Percentiles rank a stretch among this genome's conserved stretches.
Conservation (phyloP, 805 yeast genomes). For the Candida odintsovae region DNA sequence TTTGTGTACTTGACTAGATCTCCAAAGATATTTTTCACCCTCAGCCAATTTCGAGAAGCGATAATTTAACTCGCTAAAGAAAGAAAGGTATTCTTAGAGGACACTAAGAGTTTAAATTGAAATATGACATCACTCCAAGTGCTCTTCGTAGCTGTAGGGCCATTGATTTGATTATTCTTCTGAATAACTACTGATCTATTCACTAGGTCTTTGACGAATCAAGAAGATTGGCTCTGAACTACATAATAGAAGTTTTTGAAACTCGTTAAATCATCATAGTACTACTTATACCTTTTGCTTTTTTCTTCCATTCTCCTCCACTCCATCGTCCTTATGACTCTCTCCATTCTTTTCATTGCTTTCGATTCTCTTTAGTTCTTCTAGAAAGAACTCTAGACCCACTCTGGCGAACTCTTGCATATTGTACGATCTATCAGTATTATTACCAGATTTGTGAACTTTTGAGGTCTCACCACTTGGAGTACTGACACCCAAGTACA, state of each 20-base stretch:
- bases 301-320: conserved; percentile 1
- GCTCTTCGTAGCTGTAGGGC: no score
- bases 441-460: conserved; percentile 36
- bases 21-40: no score
- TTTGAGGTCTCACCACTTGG: conserved; percentile 51
- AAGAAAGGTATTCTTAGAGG: no score
- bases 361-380: conserved; percentile 33
- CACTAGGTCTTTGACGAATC: no score
- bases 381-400: conserved; percentile 58
- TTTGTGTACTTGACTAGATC: no score
- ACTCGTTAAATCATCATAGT: not conserved
- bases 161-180: no score
- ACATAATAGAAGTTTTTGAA: not conserved
- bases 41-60: no score
- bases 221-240: no score
- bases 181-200: no score
- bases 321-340: not conserved
- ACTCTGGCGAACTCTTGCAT: conserved; percentile 71
- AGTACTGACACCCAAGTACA: conserved; percentile 65
- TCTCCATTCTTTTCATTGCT: not conserved
- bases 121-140: no score
- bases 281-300: conserved; percentile 2
- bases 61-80: no score
- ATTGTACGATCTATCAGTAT: conserved; percentile 51
- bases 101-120: no score